Conservation (phyloP, 1,284 basidiomycete species). For the Chondrostereum purpureum region DNA sequence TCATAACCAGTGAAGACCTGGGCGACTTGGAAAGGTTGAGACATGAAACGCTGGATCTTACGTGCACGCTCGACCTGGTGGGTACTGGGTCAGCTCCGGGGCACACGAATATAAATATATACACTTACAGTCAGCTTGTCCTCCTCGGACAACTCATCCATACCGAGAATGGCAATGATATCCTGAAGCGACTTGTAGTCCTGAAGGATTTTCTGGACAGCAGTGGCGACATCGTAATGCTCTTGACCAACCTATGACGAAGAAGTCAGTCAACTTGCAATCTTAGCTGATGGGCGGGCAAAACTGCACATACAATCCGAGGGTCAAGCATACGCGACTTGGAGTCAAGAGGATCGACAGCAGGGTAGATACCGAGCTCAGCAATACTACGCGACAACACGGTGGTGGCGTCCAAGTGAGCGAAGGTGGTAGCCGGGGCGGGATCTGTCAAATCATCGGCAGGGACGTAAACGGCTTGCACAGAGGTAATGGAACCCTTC, state of each 20-base stretch:
- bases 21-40: conserved; percentile 98
- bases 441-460: conserved; percentile 99
- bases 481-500: conserved; percentile 99
- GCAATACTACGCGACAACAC: conserved; percentile 98
- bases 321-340: conserved; percentile 99
- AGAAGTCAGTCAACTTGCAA: conserved; percentile 5
- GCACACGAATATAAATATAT: too few relatives aligned
- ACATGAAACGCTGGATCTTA: conserved; percentile 97
- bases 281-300: neutral
- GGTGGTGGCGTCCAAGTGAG: conserved; percentile 99
- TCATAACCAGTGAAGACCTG: conserved; percentile 99
- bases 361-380: conserved; percentile 99
- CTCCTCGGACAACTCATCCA: conserved; percentile 99
- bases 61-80: conserved; percentile 79
- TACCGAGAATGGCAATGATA: conserved; percentile 95
- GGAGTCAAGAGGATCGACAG: conserved; percentile 98
- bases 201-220: conserved; percentile 97
- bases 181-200: conserved; percentile 99
- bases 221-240: conserved; percentile 94
- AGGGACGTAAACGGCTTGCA: conserved; percentile 99
- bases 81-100: too few relatives aligned
- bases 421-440: conserved; percentile 98
- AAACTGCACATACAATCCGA: conserved; percentile 73
- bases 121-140: conserved; percentile 90
- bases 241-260: conserved; percentile 61